Conservation (phyloP, 306 rosid genomes). For the Vicia sativa region DNA sequence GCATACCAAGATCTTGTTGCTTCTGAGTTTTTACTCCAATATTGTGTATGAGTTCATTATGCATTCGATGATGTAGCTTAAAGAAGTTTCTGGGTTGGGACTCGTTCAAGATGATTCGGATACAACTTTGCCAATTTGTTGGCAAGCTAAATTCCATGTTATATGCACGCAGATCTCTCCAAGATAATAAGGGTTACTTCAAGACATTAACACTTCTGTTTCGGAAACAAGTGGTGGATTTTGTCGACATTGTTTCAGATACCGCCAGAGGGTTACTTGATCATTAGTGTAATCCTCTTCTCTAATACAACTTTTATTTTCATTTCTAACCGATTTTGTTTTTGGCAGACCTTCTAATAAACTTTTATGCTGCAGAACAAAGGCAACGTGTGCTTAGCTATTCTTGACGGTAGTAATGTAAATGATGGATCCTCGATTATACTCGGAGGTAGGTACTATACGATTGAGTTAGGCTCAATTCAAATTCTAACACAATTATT, state of each 20-base stretch:
- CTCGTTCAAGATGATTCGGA: conserved; percentile 65
- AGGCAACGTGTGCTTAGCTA: too few relatives aligned
- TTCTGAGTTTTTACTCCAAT: conserved; percentile 44
- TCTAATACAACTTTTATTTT: too few relatives aligned
- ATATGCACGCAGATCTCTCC: conserved; percentile 58
- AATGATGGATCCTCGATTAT: too few relatives aligned
- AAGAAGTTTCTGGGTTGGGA: conserved; percentile 46
- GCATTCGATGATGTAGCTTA: conserved; percentile 31
- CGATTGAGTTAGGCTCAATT: too few relatives aligned
- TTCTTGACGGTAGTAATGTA: too few relatives aligned
- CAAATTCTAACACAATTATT: too few relatives aligned
- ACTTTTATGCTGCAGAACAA: too few relatives aligned
- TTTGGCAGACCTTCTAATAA: too few relatives aligned
- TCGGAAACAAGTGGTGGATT: conserved; percentile 79
- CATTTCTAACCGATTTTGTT: too few relatives aligned
- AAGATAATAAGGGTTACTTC: conserved; percentile 66
- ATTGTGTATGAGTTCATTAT: conserved; percentile 24
- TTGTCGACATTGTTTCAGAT: conserved; percentile 59
- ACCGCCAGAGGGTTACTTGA: conserved; percentile 76
- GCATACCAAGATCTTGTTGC: conserved; percentile 65
- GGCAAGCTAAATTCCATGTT: conserved; percentile 52
- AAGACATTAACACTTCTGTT: conserved; percentile 68
- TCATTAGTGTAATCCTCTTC: conserved; percentile 55
- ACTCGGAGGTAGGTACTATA: too few relatives aligned
- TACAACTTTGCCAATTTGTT: conserved; percentile 68